Evolutionary conservation across 129 eudicot species (phyloP), one percentile per base, ranked within the genome.

Genomic region (Logfia minima): DNA sequence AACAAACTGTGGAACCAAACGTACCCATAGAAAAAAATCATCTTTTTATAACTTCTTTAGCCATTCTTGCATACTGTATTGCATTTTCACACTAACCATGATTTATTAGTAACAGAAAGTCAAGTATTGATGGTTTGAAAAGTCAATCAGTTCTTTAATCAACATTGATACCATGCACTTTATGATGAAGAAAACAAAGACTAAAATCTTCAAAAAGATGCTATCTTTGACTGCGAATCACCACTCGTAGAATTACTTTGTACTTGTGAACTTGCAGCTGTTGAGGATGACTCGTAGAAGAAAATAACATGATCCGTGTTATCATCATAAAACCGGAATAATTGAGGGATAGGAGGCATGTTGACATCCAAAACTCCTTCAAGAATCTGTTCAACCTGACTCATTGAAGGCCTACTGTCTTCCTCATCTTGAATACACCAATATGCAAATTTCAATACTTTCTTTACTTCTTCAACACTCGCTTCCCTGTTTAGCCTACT

Each of bases 361-460:
- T 78, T 85, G 79, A 86, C 93, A 24, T 85, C 90, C 66, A 78
- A 75, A 77, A 75, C 68, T n/a, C 93, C 89, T 74, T 92, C 98
- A 72, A 92, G 93, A 26, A 90, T 85, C 75, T 86, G 90, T 81
- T 87, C 90, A 31, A 87, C 86, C 31, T 64, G 82, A 56, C 92
- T 86, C 92, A 90, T 88, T 0, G 90, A 72, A 14, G 98, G 98
- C 73, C 98, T 86, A 2, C 23, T 62, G 26, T 63, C 68, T 74
- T 83, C 98, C 41, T 84, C 88, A 55, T 86, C 90, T 74, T 92
- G 91, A 41, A 88, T 84, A 75, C 98, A 92, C 93, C 96, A 92
- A 37, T 85, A 88, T 23, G 93, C 96, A 59, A 90, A 74, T 77
- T 86, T 90, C 28, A 82, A 83, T 32, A 92, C n/a, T 75, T 68